Conservation (phyloP, 345 rosid species). For the Lepidium didymum region DNA sequence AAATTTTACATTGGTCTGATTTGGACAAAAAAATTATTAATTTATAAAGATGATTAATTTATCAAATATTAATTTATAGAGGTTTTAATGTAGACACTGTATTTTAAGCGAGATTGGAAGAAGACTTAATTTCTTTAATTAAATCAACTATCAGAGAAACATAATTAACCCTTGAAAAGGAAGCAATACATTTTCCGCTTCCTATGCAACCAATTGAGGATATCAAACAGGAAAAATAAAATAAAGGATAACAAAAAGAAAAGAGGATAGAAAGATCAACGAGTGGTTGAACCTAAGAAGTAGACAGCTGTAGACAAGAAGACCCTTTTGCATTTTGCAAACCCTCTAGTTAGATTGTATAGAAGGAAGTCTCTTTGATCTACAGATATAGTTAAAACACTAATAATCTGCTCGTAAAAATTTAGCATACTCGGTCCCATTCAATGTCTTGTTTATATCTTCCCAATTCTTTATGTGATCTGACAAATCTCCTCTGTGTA, state of each 20-base stretch:
- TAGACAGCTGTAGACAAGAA: conserved; percentile 1
- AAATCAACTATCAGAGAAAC: neutral
- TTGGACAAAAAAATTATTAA: too few relatives aligned
- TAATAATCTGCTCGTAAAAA: conserved; percentile 57
- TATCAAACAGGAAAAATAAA: neutral
- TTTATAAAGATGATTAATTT: too few relatives aligned
- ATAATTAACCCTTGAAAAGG: neutral
- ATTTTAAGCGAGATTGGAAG: too few relatives aligned
- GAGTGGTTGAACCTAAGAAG: conserved; percentile 6
- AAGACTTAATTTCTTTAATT: too few relatives aligned
- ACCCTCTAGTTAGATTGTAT: neutral
- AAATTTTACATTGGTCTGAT: too few relatives aligned
- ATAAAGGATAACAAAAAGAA: neutral
- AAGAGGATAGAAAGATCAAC: neutral
- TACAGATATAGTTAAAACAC: neutral
- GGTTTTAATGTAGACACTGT: too few relatives aligned
- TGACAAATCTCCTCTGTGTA: conserved; percentile 72
- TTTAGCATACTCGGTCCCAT: conserved; percentile 58
- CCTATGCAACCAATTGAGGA: conserved; percentile 15
- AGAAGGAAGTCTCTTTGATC: neutral
- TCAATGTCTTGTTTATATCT: conserved; percentile 56
- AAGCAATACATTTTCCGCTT: neutral
- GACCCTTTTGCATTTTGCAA: conserved; percentile 10
- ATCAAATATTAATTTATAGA: too few relatives aligned
- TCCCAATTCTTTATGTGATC: conserved; percentile 77